Conservation (phyloP, 2,329 filamentous ascomycete genomes). For the Apiospora phragmitis region DNA sequence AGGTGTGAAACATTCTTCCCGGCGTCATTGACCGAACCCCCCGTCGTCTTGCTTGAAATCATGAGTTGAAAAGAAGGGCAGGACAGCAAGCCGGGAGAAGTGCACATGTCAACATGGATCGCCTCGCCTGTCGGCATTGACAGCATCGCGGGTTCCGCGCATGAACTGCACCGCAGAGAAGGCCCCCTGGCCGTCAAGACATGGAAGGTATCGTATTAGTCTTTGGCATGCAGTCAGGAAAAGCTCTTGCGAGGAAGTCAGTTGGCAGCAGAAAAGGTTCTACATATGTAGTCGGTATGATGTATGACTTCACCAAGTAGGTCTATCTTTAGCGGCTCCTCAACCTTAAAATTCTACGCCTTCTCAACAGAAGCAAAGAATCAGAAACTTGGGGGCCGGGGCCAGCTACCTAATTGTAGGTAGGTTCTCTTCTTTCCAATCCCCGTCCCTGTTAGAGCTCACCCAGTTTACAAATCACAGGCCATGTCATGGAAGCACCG, state of each 20-base stretch:
- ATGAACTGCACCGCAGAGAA: background rate
- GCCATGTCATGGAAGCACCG: background rate
- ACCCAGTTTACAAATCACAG: background rate
- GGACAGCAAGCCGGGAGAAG: background rate
- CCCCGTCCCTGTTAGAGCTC: background rate
- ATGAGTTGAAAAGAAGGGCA: background rate
- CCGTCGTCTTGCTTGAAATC: background rate
- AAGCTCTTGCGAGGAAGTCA: background rate
- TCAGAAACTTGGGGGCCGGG: background rate
- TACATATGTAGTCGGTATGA: background rate
- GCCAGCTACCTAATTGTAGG: background rate
- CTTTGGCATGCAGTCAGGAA: background rate
- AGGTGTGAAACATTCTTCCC: background rate
- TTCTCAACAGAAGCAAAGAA: slow-evolving; percentile 5
- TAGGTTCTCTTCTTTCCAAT: background rate
- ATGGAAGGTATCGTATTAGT: background rate
- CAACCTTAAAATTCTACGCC: background rate
- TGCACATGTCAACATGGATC: background rate
- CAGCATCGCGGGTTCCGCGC: background rate
- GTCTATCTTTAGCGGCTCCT: background rate
- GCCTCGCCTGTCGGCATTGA: background rate
- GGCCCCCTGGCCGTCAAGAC: background rate
- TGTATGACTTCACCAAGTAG: slow-evolving; percentile 2
- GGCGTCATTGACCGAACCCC: background rate
- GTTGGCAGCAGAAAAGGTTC: background rate